A percentile compares a stretch with the other conserved stretches of the same genome.
Conservation (phyloP, 2,329 filamentous ascomycete species). For the Lachnellula willkommii region DNA sequence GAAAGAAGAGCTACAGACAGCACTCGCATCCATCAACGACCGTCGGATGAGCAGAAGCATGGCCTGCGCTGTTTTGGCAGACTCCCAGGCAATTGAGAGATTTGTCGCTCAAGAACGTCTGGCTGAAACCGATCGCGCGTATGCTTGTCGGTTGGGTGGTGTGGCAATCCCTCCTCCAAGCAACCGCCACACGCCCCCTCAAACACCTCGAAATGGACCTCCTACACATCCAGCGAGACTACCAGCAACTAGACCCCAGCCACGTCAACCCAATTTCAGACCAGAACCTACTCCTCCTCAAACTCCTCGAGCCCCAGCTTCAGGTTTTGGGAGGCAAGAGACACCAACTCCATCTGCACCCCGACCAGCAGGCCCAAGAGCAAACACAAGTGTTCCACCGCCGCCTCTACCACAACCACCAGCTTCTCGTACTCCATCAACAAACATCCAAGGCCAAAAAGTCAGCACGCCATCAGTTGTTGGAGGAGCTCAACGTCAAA, state of each 20-base stretch:
- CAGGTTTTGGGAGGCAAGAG: neutral
- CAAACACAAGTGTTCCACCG: neutral
- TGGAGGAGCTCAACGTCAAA: too few relatives aligned
- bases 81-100: neutral
- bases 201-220: neutral
- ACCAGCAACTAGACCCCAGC: neutral
- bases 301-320: neutral
- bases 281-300: neutral
- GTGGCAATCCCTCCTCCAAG: neutral
- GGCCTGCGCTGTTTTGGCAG: neutral
- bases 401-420: too few relatives aligned
- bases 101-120: neutral
- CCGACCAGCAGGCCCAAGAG: neutral
- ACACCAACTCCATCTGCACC: neutral
- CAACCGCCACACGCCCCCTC: neutral
- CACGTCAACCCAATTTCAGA: neutral
- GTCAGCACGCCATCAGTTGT: too few relatives aligned
- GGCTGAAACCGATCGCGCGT: neutral
- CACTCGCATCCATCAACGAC: neutral
- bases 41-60: neutral
- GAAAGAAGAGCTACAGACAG: slow-evolving; percentile 5
- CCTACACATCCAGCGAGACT: neutral
- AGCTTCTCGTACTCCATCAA: too few relatives aligned
- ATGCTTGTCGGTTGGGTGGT: slow-evolving; percentile 1
- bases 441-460: too few relatives aligned